These are phyloP conservation scores for Populus nigra DNA, from an alignment of 345 rosid genomes.

Conservation along the genomic window DNA sequence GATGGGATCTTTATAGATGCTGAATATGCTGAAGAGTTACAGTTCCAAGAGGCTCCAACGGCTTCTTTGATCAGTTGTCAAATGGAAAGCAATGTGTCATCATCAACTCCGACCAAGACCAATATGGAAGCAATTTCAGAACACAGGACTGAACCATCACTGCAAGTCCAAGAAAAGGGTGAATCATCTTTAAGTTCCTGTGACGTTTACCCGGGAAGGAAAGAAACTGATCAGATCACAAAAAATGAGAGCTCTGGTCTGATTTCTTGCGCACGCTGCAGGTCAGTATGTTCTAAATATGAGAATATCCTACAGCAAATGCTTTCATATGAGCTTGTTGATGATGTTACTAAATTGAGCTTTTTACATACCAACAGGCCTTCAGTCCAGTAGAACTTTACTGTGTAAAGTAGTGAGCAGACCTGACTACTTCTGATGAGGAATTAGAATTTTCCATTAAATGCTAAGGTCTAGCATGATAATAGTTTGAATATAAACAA, in stretches of 20 bases:
- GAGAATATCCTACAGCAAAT: not conserved
- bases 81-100: not conserved
- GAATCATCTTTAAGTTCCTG: not conserved
- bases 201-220: not conserved
- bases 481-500: not conserved
- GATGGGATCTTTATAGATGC: too few species aligned
- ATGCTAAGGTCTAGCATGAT: not conserved
- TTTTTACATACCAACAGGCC: too few species aligned
- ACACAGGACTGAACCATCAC: not conserved
- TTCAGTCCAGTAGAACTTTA: too few species aligned
- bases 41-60: slow-evolving; percentile 12
- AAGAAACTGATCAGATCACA: not conserved
- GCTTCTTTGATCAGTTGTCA: slow-evolving; percentile 2
- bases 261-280: not conserved
- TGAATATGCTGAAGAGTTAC: not conserved
- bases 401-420: too few species aligned
- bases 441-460: not conserved
- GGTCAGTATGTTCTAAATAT: not conserved
- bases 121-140: not conserved
- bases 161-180: not conserved
- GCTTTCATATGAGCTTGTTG: not conserved
- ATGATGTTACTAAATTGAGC: not conserved
- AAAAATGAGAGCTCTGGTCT: not conserved
- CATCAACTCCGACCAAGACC: not conserved
- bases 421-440: too few species aligned